Conservation (phyloP, 148 eudicot genomes). For the Salicornia ramosissima region DNA sequence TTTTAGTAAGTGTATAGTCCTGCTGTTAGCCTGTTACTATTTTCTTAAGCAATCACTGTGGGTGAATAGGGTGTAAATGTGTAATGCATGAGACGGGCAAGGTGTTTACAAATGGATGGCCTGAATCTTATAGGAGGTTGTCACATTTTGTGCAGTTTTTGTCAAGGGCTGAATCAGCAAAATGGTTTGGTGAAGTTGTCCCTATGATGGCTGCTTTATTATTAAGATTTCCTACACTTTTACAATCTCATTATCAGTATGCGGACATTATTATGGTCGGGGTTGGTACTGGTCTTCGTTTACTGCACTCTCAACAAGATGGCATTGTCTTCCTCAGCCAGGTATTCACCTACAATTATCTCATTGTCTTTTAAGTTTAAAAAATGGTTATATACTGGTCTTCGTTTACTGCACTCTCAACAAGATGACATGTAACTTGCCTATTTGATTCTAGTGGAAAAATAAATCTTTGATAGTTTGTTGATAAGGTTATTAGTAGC, state of each 20-base stretch:
- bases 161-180: constrained; percentile 58
- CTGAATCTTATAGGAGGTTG: constrained; percentile 1
- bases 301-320: constrained; percentile 64
- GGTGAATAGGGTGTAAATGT: too few relatives aligned
- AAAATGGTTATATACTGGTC: constrained; percentile 50
- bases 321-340: constrained; percentile 83
- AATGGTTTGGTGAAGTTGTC: constrained; percentile 68
- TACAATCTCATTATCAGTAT: constrained; percentile 67
- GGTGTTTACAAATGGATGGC: background rate
- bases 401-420: constrained; percentile 74
- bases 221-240: constrained; percentile 53
- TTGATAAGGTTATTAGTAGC: too few relatives aligned
- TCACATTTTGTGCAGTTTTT: constrained; percentile 47
- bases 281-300: constrained; percentile 59
- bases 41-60: too few relatives aligned
- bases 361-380: background rate
- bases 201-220: constrained; percentile 65
- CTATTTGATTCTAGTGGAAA: too few relatives aligned
- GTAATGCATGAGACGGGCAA: background rate
- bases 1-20: too few relatives aligned
- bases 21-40: background rate
- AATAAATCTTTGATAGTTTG: too few relatives aligned
- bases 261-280: constrained; percentile 35
- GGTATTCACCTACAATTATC: constrained; percentile 30
- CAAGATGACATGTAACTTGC: constrained; percentile 63